phyloP scores from a whole-genome alignment of 2,329 filamentous ascomycete genomes.

The Ascochyta lentis region DNA sequence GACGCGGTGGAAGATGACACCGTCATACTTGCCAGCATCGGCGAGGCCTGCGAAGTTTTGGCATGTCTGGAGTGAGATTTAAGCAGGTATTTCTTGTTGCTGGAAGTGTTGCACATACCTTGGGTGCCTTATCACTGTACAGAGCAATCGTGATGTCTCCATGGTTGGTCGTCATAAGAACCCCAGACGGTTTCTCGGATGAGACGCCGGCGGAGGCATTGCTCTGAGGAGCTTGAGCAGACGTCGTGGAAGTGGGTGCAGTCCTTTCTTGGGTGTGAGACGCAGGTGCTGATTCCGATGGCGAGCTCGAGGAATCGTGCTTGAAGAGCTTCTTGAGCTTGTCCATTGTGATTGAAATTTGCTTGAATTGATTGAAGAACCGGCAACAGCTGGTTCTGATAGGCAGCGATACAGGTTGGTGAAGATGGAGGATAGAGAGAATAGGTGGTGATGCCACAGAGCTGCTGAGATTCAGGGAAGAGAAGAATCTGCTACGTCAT shows the following conservation, averaged over 20 bases:
- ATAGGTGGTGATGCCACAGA: too few relatives aligned
- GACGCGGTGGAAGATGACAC: constrained; percentile 87
- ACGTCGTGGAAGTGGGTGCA: background rate
- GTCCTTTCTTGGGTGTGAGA: background rate
- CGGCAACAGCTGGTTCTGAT: too few relatives aligned
- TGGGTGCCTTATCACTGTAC: constrained; percentile 86
- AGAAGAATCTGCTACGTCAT: too few relatives aligned
- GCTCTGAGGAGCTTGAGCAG: constrained; percentile 4
- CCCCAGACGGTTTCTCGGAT: background rate
- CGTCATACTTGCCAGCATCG: constrained; percentile 85
- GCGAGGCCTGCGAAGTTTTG: constrained; percentile 85
- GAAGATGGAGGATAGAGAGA: too few relatives aligned
- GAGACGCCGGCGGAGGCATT: background rate
- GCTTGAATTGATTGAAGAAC: background rate
- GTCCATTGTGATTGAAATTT: constrained; percentile 1
- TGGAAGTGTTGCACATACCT: constrained; percentile 33
- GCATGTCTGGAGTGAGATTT: constrained; percentile 63
- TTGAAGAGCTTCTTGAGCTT: constrained; percentile 16
- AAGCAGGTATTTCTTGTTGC: background rate
- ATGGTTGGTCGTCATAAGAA: constrained; percentile 54
- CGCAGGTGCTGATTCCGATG: background rate
- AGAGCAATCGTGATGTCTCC: constrained; percentile 86
- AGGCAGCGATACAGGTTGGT: background rate
- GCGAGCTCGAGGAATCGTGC: constrained; percentile 1
- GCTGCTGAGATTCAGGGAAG: too few relatives aligned